Conservation (phyloP, 768 basidiomycete genomes). For the Phylloporus rhodoxanthus region DNA sequence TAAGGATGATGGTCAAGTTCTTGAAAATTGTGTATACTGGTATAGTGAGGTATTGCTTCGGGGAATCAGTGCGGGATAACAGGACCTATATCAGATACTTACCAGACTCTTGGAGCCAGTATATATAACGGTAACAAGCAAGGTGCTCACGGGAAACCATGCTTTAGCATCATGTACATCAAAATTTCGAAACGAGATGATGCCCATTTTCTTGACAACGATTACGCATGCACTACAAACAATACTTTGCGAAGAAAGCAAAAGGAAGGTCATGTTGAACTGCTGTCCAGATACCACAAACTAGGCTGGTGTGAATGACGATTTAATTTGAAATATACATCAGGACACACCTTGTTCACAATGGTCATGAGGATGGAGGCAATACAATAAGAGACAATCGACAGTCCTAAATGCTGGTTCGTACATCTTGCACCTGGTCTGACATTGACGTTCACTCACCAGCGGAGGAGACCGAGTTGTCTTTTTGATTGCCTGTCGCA, state of each 20-base stretch:
- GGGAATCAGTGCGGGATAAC: not conserved
- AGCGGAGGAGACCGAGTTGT: conserved; percentile 17
- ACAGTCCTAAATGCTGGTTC: conserved; percentile 49
- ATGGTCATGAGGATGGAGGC: conserved; percentile 97
- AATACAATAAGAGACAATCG: conserved; percentile 84
- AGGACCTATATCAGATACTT: conserved; percentile 30
- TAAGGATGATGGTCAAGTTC: conserved; percentile 98
- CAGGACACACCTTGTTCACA: conserved; percentile 75
- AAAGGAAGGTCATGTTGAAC: conserved; percentile 96
- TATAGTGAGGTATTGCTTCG: conserved; percentile 92
- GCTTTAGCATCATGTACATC: conserved; percentile 76
- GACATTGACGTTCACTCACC: conserved; percentile 13
- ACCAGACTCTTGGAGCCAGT: conserved; percentile 97
- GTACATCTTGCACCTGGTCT: not conserved
- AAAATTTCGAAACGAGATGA: conserved; percentile 83
- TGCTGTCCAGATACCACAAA: conserved; percentile 90
- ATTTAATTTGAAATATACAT: not conserved
- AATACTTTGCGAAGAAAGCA: conserved; percentile 83
- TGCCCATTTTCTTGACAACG: conserved; percentile 62
- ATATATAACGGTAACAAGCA: conserved; percentile 93
- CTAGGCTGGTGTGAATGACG: conserved; percentile 35
- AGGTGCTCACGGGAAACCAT: conserved; percentile 93
- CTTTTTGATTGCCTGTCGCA: conserved; percentile 34
- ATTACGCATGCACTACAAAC: conserved; percentile 82
- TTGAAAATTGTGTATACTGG: conserved; percentile 99